Conservation (phyloP, 1,284 basidiomycete species). For the Ganoderma boninense region DNA sequence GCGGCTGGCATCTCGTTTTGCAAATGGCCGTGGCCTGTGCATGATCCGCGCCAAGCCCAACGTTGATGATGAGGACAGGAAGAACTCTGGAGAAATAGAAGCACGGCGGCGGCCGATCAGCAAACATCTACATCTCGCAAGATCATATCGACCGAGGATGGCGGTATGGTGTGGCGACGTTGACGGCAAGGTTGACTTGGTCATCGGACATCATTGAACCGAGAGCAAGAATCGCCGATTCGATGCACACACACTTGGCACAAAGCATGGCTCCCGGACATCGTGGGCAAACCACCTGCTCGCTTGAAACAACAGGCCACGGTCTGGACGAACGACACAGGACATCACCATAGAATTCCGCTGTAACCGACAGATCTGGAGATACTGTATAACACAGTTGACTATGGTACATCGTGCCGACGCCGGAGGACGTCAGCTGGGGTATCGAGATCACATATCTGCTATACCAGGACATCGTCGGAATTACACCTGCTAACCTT, state of each 20-base stretch:
- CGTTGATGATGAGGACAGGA: not conserved
- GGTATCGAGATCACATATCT: not conserved
- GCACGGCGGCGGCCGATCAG: not conserved
- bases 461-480: not conserved
- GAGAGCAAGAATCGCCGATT: not conserved
- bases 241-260: not conserved
- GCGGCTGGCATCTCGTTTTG: too few relatives aligned
- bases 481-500: constrained; percentile 20
- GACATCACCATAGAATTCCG: not conserved
- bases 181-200: not conserved
- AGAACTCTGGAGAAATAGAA: not conserved
- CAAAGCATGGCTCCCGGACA: not conserved
- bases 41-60: too few relatives aligned
- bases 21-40: not conserved
- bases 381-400: not conserved
- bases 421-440: not conserved
- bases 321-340: not conserved
- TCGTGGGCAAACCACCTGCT: not conserved
- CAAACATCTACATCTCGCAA: not conserved
- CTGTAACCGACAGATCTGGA: not conserved
- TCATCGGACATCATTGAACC: not conserved
- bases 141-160: not conserved
- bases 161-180: not conserved
- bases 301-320: not conserved
- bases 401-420: not conserved